A percentile compares a stretch with the other conserved stretches of the same genome.
phyloP scores from a whole-genome alignment of 176 grass and related monocot genomes.

The Zea mays region DNA sequence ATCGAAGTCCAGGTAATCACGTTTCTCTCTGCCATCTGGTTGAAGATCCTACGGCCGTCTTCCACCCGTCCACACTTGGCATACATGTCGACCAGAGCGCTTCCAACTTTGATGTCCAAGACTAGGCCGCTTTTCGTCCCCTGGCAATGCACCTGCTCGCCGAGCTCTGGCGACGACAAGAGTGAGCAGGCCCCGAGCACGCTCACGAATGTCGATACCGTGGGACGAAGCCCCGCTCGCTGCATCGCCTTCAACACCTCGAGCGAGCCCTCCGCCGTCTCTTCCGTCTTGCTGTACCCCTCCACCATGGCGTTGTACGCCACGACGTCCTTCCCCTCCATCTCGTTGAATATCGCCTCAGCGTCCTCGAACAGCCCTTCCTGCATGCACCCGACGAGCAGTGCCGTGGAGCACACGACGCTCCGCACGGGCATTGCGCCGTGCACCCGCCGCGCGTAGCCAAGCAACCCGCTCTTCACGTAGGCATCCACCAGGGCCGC shows the following conservation, averaged over 20 bases:
- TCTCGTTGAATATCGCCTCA: slow-evolving; percentile 48
- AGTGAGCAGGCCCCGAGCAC: slow-evolving; percentile 77
- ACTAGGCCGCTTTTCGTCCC: slow-evolving; percentile 47
- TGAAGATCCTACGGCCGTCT: slow-evolving; percentile 59
- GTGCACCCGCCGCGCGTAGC: slow-evolving; percentile 55
- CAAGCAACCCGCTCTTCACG: slow-evolving; percentile 52
- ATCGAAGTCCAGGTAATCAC: slow-evolving; percentile 90
- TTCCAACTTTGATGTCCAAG: slow-evolving; percentile 56
- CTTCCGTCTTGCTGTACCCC: slow-evolving; percentile 61
- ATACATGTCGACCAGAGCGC: slow-evolving; percentile 83
- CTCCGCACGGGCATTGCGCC: slow-evolving; percentile 39
- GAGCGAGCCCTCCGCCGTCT: slow-evolving; percentile 49
- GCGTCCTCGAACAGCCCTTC: slow-evolving; percentile 52
- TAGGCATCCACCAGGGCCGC: slow-evolving; percentile 75
- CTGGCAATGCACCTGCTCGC: slow-evolving; percentile 77
- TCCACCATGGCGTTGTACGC: slow-evolving; percentile 79
- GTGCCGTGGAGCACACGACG: slow-evolving; percentile 70
- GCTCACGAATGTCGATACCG: slow-evolving; percentile 67
- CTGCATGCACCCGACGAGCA: slow-evolving; percentile 79
- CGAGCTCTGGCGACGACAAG: slow-evolving; percentile 55
- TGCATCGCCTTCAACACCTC: slow-evolving; percentile 71
- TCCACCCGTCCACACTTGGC: slow-evolving; percentile 77
- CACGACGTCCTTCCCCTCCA: slow-evolving; percentile 57
- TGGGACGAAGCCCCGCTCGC: slow-evolving; percentile 41
- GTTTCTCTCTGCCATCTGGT: slow-evolving; percentile 54